These are phyloP conservation scores for Pleoardoris graminearum DNA, from an alignment of 2,329 filamentous ascomycete species.

Conservation along the genomic window DNA sequence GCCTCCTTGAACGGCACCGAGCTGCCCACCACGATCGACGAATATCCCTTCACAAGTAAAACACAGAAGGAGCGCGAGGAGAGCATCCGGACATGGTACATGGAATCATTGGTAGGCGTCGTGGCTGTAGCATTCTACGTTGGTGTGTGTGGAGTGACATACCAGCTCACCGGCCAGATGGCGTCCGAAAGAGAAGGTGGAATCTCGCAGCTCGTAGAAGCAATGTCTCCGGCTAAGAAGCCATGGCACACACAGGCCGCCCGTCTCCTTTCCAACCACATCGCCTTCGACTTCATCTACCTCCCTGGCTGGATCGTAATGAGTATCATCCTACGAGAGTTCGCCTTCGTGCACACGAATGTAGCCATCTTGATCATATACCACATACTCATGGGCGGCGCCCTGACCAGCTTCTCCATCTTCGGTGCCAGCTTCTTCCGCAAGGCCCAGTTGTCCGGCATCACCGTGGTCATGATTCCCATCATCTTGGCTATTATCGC, in stretches of 20 bases:
- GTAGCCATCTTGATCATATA: conserved; percentile 57
- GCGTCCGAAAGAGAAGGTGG: conserved; percentile 83
- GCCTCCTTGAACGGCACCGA: conserved; percentile 55
- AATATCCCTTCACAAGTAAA: conserved; percentile 76
- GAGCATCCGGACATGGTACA: conserved; percentile 69
- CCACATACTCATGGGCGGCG: conserved; percentile 74
- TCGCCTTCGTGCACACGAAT: conserved; percentile 56
- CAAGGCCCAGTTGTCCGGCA: conserved; percentile 85
- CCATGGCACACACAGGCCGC: conserved; percentile 78
- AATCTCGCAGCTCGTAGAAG: conserved; percentile 85
- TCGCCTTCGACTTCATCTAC: conserved; percentile 80
- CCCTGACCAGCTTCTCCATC: conserved; percentile 78
- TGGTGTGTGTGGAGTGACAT: conserved; percentile 77
- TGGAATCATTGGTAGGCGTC: conserved; percentile 73
- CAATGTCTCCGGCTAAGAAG: conserved; percentile 80
- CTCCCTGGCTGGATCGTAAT: conserved; percentile 81
- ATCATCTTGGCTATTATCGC: conserved; percentile 80
- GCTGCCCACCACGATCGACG: conserved; percentile 50
- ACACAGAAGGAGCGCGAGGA: conserved; percentile 69
- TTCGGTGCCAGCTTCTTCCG: conserved; percentile 83
- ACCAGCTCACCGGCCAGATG: conserved; percentile 84
- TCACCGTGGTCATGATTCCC: conserved; percentile 71
- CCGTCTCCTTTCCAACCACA: conserved; percentile 76
- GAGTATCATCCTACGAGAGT: conserved; percentile 66
- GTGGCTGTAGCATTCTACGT: conserved; percentile 79